These are phyloP conservation scores for Trametes polyzona DNA, from an alignment of 1,284 basidiomycete species.

Conservation along the genomic window DNA sequence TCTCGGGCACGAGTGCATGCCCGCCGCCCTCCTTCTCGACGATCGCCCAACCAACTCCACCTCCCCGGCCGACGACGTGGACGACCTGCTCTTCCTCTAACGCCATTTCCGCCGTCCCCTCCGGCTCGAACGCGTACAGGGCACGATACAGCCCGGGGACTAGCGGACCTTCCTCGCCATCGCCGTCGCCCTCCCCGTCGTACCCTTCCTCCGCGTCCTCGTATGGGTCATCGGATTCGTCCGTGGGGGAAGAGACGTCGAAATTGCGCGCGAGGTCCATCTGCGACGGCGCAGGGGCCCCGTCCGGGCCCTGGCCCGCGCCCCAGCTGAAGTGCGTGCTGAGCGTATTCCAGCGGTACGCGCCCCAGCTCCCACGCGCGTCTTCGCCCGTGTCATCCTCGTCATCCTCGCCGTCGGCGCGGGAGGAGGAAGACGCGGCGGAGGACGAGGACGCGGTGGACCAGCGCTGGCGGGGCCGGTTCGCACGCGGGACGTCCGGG, in stretches of 20 bases:
- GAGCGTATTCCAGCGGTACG: slow-evolving; percentile 48
- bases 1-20: slow-evolving; percentile 70
- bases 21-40: slow-evolving; percentile 49
- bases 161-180: slow-evolving; percentile 49
- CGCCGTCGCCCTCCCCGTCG: slow-evolving; percentile 36
- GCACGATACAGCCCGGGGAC: slow-evolving; percentile 73
- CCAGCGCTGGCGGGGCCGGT: slow-evolving; percentile 44
- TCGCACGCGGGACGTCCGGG: slow-evolving; percentile 54
- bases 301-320: slow-evolving; percentile 17
- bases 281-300: slow-evolving; percentile 40
- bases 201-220: slow-evolving; percentile 30
- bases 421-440: slow-evolving; percentile 24
- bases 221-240: slow-evolving; percentile 36
- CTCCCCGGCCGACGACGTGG: slow-evolving; percentile 67
- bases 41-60: slow-evolving; percentile 77
- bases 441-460: slow-evolving; percentile 37
- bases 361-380: slow-evolving; percentile 43
- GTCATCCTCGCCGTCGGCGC: slow-evolving; percentile 29
- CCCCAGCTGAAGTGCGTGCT: slow-evolving; percentile 40
- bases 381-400: slow-evolving; percentile 33
- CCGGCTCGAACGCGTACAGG: slow-evolving; percentile 70
- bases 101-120: slow-evolving; percentile 77
- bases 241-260: slow-evolving; percentile 34
- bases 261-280: slow-evolving; percentile 56
- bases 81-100: slow-evolving; percentile 74